phyloP scores from a whole-genome alignment of 2,329 filamentous ascomycete species.

The Colletotrichum sp. region DNA sequence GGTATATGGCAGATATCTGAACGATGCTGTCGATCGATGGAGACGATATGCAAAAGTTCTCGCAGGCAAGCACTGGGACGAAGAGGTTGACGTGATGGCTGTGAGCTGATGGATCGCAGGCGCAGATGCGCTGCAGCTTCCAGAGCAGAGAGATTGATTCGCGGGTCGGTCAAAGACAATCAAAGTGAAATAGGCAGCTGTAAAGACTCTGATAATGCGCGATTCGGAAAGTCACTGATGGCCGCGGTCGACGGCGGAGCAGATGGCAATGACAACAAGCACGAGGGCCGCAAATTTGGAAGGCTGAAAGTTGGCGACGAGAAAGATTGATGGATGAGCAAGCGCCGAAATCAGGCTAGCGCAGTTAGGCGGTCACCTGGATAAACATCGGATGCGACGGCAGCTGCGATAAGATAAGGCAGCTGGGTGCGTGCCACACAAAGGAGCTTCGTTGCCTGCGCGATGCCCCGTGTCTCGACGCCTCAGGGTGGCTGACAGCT shows the following conservation, averaged over 20 bases:
- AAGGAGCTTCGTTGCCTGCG: neutral
- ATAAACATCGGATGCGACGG: neutral
- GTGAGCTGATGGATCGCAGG: neutral
- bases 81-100: neutral
- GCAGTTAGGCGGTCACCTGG: constrained; percentile 12
- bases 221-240: neutral
- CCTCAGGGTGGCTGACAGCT: neutral
- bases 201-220: neutral
- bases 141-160: neutral
- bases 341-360: constrained; percentile 15
- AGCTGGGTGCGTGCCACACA: neutral
- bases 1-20: neutral
- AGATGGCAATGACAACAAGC: neutral
- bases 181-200: neutral
- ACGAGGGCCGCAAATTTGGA: constrained; percentile 1
- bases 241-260: neutral
- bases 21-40: neutral
- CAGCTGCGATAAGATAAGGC: neutral
- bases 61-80: neutral
- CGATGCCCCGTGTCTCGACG: neutral
- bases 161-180: neutral
- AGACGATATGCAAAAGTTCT: neutral
- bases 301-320: constrained; percentile 13
- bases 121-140: constrained; percentile 6
- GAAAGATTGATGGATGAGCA: constrained; percentile 15